Evolutionary conservation across 192 early-diverging fungal genomes (phyloP).

Genomic region (Backusella parvicylindrica): DNA sequence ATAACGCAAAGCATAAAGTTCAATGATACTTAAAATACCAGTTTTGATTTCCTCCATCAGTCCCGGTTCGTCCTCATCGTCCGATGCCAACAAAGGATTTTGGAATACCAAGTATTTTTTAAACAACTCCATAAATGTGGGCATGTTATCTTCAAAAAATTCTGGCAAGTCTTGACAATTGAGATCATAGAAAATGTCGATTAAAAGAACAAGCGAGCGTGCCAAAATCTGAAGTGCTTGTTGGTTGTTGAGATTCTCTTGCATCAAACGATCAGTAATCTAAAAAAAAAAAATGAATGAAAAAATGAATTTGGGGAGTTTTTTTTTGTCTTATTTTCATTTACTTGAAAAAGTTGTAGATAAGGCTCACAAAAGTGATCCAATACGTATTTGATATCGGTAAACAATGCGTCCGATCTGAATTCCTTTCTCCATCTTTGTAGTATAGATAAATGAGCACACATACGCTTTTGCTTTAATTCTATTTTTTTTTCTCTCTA

Average conservation of each 20-base stretch:
- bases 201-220: constrained; percentile 72
- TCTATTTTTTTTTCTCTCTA: constrained; percentile 5
- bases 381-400: constrained; percentile 91
- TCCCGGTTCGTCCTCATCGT: constrained; percentile 84
- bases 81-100: constrained; percentile 65
- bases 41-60: constrained; percentile 86
- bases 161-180: constrained; percentile 97
- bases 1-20: constrained; percentile 86
- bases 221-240: constrained; percentile 67
- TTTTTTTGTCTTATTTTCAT: background rate
- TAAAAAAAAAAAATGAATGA: constrained; percentile 21
- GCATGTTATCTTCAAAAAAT: constrained; percentile 93
- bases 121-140: constrained; percentile 76
- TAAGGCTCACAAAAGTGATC: constrained; percentile 81
- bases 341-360: constrained; percentile 78
- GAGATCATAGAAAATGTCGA: constrained; percentile 91
- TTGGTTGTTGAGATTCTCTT: constrained; percentile 57
- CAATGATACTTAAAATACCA: constrained; percentile 89
- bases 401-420: constrained; percentile 74
- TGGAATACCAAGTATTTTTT: constrained; percentile 85
- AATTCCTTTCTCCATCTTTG: constrained; percentile 83
- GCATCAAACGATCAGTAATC: constrained; percentile 78
- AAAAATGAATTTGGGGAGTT: background rate
- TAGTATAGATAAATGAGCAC: background rate
- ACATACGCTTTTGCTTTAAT: no score